Conservation (phyloP, 495 filamentous ascomycete genomes). For the Hapsidospora chrysogenum region DNA sequence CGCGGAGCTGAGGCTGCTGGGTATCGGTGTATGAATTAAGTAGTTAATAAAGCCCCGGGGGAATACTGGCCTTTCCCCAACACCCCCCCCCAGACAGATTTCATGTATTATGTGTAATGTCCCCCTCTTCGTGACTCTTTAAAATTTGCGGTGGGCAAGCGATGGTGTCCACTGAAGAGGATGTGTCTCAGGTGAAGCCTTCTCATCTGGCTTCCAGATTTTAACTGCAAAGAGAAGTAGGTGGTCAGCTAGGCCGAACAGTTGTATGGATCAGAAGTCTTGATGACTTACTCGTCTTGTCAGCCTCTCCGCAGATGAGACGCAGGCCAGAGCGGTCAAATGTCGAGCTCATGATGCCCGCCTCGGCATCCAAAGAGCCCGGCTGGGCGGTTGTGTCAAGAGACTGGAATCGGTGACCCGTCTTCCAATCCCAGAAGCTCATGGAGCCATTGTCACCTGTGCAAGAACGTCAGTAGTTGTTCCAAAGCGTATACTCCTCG, state of each 20-base stretch:
- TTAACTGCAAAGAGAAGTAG: slow-evolving; percentile 43
- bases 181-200: slow-evolving; percentile 79
- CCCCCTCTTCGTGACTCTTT: neutral
- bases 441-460: slow-evolving; percentile 82
- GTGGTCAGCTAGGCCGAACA: neutral
- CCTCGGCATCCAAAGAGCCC: slow-evolving; percentile 83
- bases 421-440: slow-evolving; percentile 99
- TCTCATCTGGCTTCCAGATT: slow-evolving; percentile 84
- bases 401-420: slow-evolving; percentile 75
- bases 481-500: too few relatives aligned
- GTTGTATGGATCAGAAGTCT: neutral
- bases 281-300: slow-evolving; percentile 61
- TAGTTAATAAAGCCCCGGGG: too few relatives aligned
- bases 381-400: slow-evolving; percentile 86
- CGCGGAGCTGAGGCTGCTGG: slow-evolving; percentile 63
- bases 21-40: slow-evolving; percentile 19
- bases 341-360: slow-evolving; percentile 79
- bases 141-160: slow-evolving; percentile 35
- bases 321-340: slow-evolving; percentile 82
- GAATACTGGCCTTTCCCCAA: too few relatives aligned
- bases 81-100: too few relatives aligned
- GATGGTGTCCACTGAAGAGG: slow-evolving; percentile 89
- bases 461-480: too few relatives aligned
- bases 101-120: too few relatives aligned
- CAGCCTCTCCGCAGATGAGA: slow-evolving; percentile 84